A percentile compares a stretch with the other conserved stretches of the same genome.
Conservation (phyloP, 306 rosid species). For the Cicer yamashitae region DNA sequence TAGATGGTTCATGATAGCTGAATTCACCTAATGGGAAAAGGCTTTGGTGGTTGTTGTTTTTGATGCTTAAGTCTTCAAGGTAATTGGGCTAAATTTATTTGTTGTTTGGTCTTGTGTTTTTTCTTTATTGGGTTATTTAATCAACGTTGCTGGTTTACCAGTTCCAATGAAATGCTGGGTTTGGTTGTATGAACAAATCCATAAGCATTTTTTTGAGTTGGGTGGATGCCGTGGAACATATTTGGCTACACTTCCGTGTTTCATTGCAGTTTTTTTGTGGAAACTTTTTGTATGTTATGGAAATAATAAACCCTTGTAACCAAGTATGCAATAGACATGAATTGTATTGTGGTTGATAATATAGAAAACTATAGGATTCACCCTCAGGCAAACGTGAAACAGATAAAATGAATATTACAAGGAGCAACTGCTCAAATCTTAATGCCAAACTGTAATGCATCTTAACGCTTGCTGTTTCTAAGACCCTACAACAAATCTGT, state of each 20-base stretch:
- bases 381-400: background rate
- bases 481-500: slow-evolving; percentile 7
- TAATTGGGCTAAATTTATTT: background rate
- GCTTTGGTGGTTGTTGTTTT: background rate
- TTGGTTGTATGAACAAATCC: background rate
- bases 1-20: background rate
- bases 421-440: slow-evolving; percentile 24
- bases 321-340: background rate
- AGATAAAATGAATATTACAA: slow-evolving; percentile 29
- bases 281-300: background rate
- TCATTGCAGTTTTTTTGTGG: background rate
- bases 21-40: background rate
- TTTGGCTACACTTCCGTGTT: background rate
- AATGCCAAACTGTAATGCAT: background rate
- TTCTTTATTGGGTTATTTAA: slow-evolving; percentile 8
- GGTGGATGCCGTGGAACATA: background rate
- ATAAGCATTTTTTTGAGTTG: background rate
- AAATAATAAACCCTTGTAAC: background rate
- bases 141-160: background rate
- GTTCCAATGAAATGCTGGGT: background rate
- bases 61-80: background rate
- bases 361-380: background rate
- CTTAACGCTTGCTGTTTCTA: background rate
- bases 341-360: background rate
- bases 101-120: slow-evolving; percentile 17